phyloP scores from a whole-genome alignment of 2,329 filamentous ascomycete genomes.

The Aspergillus sp. region DNA sequence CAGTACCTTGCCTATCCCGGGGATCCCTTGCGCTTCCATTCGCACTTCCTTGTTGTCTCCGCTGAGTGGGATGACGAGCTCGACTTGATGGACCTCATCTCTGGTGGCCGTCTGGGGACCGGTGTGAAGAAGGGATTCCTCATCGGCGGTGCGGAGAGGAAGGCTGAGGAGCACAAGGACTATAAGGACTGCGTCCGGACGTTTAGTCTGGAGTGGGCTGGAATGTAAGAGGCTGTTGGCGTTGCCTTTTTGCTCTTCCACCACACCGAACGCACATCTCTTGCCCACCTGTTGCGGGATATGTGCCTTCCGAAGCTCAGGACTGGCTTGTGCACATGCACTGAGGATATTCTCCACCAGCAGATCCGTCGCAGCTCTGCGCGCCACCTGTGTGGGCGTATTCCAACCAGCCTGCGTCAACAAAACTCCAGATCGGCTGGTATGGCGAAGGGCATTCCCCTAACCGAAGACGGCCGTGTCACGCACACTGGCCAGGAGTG shows the following conservation, averaged over 20 bases:
- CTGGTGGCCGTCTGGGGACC: constrained; percentile 82
- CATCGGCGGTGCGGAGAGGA: constrained; percentile 65
- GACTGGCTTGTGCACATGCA: too few species aligned
- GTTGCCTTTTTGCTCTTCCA: background rate
- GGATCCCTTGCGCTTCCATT: constrained; percentile 91
- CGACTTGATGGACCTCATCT: constrained; percentile 78
- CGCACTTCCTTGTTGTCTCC: constrained; percentile 85
- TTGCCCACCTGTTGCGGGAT: background rate
- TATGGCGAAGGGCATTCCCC: too few species aligned
- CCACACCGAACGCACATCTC: background rate
- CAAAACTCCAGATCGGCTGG: too few species aligned
- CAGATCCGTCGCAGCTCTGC: background rate
- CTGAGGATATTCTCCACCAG: too few species aligned
- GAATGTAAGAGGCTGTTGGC: constrained; percentile 62
- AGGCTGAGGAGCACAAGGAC: constrained; percentile 37
- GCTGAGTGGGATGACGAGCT: constrained; percentile 87
- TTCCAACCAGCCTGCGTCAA: too few species aligned
- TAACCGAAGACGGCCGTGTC: too few species aligned
- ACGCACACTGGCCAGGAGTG: too few species aligned
- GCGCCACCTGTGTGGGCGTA: too few species aligned
- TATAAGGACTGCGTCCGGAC: constrained; percentile 55
- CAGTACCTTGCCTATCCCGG: constrained; percentile 94
- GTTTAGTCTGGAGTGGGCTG: constrained; percentile 91
- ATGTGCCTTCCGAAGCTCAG: too few species aligned
- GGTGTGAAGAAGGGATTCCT: constrained; percentile 95